These are phyloP conservation scores for Naganishia vishniacii DNA, from an alignment of 768 basidiomycete species.

Conservation along the genomic window DNA sequence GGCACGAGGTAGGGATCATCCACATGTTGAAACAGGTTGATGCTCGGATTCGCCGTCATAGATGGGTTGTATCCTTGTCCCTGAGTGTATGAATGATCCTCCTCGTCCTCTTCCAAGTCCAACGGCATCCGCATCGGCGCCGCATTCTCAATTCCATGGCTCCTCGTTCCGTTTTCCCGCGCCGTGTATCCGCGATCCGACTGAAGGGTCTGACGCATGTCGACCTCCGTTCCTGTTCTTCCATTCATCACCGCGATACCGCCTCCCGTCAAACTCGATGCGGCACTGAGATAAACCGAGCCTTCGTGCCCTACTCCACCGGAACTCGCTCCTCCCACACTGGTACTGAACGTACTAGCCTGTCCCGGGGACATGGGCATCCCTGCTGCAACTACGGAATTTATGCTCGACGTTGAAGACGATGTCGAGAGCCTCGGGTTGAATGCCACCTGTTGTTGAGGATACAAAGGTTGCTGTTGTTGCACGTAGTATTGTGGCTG, in stretches of 20 bases:
- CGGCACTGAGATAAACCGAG: slow-evolving; percentile 6
- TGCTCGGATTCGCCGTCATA: slow-evolving; percentile 7
- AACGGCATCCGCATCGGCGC: slow-evolving; percentile 13
- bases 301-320: neutral
- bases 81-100: neutral
- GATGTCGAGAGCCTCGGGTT: neutral
- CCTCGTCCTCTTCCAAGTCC: slow-evolving; percentile 5
- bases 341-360: neutral
- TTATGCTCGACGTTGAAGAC: neutral
- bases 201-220: too few relatives aligned
- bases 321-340: slow-evolving; percentile 1
- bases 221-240: neutral
- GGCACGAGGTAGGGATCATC: neutral
- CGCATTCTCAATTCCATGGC: neutral
- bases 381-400: neutral
- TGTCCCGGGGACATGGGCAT: slow-evolving; percentile 5
- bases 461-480: neutral
- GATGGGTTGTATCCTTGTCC: too few relatives aligned
- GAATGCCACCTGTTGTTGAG: neutral
- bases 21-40: slow-evolving; percentile 9
- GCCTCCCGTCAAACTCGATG: slow-evolving; percentile 2
- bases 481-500: neutral
- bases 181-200: neutral
- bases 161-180: too few relatives aligned
- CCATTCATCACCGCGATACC: neutral